A percentile compares a stretch with the other conserved stretches of the same genome.
Evolutionary conservation across 2,329 filamentous ascomycete genomes (phyloP).

Genomic region (Delphinella strobiligena): DNA sequence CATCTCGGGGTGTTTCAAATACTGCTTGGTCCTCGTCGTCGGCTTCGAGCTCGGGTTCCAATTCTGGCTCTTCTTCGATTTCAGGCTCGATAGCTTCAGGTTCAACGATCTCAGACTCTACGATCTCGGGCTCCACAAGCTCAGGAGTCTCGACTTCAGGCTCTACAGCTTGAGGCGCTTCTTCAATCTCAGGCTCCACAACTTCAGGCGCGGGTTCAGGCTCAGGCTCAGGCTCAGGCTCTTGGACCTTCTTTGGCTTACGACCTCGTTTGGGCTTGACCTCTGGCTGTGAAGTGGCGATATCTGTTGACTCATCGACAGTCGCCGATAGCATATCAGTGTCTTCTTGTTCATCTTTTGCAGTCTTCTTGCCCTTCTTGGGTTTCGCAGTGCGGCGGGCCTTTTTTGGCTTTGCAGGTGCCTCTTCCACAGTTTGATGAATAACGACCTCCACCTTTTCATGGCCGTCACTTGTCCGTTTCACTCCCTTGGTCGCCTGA

Average conservation of each 20-base stretch:
- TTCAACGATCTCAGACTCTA: conserved; percentile 1
- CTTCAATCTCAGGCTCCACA: conserved; percentile 1
- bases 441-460: conserved; percentile 6
- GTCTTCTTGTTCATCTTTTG: conserved; percentile 11
- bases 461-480: conserved; percentile 26
- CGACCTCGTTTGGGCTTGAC: conserved; percentile 7
- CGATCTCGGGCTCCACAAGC: conserved; percentile 1
- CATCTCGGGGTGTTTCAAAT: conserved; percentile 3
- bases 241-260: conserved; percentile 6
- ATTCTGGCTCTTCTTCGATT: conserved; percentile 10
- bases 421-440: conserved; percentile 1
- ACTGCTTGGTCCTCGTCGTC: conserved; percentile 38
- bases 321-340: neutral
- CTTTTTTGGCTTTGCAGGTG: conserved; percentile 9
- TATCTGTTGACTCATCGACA: neutral
- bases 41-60: conserved; percentile 15
- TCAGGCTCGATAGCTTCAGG: too few species aligned
- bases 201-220: conserved; percentile 1
- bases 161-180: conserved; percentile 2
- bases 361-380: conserved; percentile 12
- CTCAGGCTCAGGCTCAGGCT: conserved; percentile 9
- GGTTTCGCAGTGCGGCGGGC: conserved; percentile 9
- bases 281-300: conserved; percentile 2
- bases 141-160: conserved; percentile 3
- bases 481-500: conserved; percentile 21